phyloP scores from a whole-genome alignment of 1,139 yeast genomes.

The Kurtzmaniella quercitrusa region DNA sequence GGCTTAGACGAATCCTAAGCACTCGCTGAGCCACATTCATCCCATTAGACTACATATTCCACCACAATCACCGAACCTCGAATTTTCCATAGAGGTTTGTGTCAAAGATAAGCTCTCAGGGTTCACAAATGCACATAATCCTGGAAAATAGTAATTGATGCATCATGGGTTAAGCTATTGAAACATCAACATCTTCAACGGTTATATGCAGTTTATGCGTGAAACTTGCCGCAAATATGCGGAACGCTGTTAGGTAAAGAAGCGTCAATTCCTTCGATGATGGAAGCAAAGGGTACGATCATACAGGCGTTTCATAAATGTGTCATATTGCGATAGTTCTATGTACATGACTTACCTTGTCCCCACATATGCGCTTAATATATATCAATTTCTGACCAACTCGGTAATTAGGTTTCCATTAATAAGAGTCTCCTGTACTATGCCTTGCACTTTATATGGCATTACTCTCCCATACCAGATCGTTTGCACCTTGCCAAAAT shows the following conservation, averaged over 20 bases:
- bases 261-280: not conserved
- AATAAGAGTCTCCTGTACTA: constrained; percentile 50
- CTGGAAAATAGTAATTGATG: not conserved
- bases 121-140: not conserved
- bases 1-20: too few species aligned
- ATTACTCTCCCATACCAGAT: constrained; percentile 72
- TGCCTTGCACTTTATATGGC: constrained; percentile 64
- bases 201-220: too few species aligned
- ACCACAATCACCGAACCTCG: too few species aligned
- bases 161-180: not conserved
- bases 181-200: not conserved
- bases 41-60: too few species aligned
- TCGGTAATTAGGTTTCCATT: constrained; percentile 47
- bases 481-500: constrained; percentile 37
- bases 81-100: too few species aligned
- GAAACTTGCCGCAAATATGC: not conserved
- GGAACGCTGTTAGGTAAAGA: not conserved
- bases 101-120: too few species aligned
- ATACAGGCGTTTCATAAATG: not conserved
- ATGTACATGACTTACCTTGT: too few species aligned
- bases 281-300: too few species aligned
- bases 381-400: constrained; percentile 45
- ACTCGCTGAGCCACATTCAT: too few species aligned
- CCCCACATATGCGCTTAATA: not conserved
- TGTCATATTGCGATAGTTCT: not conserved